Conservation (phyloP, 805 yeast genomes). For the Metschnikowia sp. region DNA sequence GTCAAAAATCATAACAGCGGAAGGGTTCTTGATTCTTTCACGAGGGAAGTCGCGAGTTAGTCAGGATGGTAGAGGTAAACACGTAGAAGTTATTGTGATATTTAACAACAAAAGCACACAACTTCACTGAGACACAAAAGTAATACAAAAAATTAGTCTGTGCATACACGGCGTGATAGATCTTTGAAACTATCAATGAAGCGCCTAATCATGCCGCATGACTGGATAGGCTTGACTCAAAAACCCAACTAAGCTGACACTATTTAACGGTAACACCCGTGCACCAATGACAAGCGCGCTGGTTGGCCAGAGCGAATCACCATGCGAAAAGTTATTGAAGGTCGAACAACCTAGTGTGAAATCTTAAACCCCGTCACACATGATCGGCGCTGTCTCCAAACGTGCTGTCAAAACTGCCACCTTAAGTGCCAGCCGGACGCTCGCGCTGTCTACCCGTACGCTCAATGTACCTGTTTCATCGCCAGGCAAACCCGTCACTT, state of each 20-base stretch:
- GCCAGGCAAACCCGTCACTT: conserved; percentile 15
- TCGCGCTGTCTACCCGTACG: conserved; percentile 10
- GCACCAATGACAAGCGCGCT: background rate
- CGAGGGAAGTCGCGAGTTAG: too few species aligned
- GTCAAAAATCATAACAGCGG: too few species aligned
- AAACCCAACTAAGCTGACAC: background rate
- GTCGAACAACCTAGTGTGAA: background rate
- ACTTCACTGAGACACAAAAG: too few species aligned
- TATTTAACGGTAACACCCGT: background rate
- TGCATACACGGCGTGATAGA: too few species aligned
- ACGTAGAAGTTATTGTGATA: too few species aligned
- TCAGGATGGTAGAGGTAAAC: too few species aligned
- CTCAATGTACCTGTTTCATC: conserved; percentile 11
- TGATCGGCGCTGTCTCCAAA: conserved; percentile 12
- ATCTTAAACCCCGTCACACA: background rate
- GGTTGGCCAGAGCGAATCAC: background rate
- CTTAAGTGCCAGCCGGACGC: conserved; percentile 8
- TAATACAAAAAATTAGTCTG: too few species aligned
- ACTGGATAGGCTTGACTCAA: too few species aligned
- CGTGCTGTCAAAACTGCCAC: conserved; percentile 2
- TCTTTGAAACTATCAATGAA: too few species aligned
- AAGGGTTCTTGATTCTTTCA: too few species aligned
- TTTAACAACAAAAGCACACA: too few species aligned
- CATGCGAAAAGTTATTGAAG: background rate
- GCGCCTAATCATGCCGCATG: too few species aligned